Evolutionary conservation across 1,284 basidiomycete genomes (phyloP), one percentile per base, ranked within the genome.

Genomic region (Veloboletus limbatus): DNA sequence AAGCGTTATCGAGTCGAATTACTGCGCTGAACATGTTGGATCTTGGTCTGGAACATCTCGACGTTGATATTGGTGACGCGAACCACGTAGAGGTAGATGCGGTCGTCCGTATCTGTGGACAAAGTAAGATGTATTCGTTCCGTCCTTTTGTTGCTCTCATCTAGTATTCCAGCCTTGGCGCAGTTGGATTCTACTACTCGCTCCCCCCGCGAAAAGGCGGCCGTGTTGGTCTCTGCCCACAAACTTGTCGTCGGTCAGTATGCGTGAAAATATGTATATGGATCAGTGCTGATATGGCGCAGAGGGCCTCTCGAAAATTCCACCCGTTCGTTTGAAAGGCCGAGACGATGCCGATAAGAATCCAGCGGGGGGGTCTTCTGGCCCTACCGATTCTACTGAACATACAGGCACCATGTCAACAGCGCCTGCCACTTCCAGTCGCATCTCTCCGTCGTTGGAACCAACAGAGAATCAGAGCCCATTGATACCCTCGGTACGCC

Each of bases 11-110:
- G 0, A 91, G 85, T 55, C 81, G 93, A 4, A 85, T 97, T 18
- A 90, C 91, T 9, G 94, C 92, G 0, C 74, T 98, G 34, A 94
- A 95, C 57, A 80, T 93, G 73, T 73, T 97, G 0, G 94, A 97
- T 60, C 71, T 98, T 1, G 78, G 81, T 2, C 72, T 97, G 16
- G 84, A 87, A 32, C 92, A 97, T 66, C 78, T 98, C 1, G 95
- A 94, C 6, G 77, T 97, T 5, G 69, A 88, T 60, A 68, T 85
- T 25, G 67, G 74, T 10, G 58, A 69, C n/a, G 66, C 69, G 0
- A 69, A 72, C 0, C 74, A 76, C 1, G 62, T 73, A 5, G 82
- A 82, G 10, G 68, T 96, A 2, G 74, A 85, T 32, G 66, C 69
- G 4, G 78, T 97, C 8, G 77, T 94, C 1, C 74, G 74, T 38